phyloP scores from a whole-genome alignment of 495 filamentous ascomycete genomes.

The Darksidea phi region DNA sequence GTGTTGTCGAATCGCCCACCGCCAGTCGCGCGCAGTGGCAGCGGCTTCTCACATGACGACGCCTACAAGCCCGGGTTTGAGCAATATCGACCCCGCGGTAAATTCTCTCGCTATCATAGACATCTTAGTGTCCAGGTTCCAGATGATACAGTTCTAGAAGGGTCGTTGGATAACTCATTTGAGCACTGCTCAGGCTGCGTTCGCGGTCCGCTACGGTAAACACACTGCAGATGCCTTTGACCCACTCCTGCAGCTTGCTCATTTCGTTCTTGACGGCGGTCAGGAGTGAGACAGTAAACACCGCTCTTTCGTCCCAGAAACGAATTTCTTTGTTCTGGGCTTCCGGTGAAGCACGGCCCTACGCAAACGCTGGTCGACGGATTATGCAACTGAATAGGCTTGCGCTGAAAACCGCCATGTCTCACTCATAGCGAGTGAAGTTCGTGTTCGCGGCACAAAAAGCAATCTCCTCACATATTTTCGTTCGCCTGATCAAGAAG shows the following conservation, averaged over 20 bases:
- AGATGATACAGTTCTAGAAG: no score
- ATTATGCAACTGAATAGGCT: not conserved
- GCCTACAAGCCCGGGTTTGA: not conserved
- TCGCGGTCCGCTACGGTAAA: conserved; percentile 17
- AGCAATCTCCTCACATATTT: no score
- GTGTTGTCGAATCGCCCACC: conserved; percentile 17
- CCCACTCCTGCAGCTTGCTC: conserved; percentile 15
- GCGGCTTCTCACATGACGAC: not conserved
- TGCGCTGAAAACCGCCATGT: conserved; percentile 17
- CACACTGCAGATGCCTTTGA: not conserved
- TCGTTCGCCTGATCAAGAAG: no score
- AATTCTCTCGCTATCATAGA: not conserved
- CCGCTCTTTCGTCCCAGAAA: conserved; percentile 23
- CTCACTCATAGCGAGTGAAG: not conserved
- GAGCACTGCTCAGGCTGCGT: not conserved
- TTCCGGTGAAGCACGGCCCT: conserved; percentile 28
- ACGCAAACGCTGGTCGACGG: not conserved
- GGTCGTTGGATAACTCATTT: no score
- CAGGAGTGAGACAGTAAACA: conserved; percentile 23
- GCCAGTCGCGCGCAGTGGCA: conserved; percentile 10
- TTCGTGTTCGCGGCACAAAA: not conserved
- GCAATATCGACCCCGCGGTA: not conserved
- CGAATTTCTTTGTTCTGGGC: conserved; percentile 26
- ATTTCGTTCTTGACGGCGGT: conserved; percentile 21
- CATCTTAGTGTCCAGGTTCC: no score